A percentile compares a stretch with the other conserved stretches of the same genome.
phyloP scores from a whole-genome alignment of 2,329 filamentous ascomycete genomes.

The Stachybotrys echinatus region DNA sequence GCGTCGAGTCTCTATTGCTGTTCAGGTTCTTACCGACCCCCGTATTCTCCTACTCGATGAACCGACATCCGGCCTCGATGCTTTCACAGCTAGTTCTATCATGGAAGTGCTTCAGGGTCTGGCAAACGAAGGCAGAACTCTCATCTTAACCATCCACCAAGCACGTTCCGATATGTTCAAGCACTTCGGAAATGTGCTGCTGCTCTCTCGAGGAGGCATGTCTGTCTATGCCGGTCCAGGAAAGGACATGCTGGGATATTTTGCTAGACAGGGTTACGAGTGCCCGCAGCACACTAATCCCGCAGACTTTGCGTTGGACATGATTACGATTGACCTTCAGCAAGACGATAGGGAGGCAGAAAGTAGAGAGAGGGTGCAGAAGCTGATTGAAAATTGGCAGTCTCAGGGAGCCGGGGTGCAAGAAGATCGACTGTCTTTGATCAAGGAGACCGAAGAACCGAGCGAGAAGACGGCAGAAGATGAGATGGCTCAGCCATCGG shows the following conservation, averaged over 20 bases:
- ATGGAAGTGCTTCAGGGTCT: slow-evolving; percentile 67
- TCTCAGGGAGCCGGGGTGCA: slow-evolving; percentile 6
- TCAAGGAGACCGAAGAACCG: slow-evolving; percentile 21
- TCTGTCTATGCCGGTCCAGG: slow-evolving; percentile 64
- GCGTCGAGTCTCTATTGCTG: slow-evolving; percentile 69
- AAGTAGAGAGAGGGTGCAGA: slow-evolving; percentile 56
- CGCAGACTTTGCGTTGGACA: slow-evolving; percentile 71
- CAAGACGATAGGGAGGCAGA: slow-evolving; percentile 56
- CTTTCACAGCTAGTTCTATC: slow-evolving; percentile 72
- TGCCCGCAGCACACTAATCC: slow-evolving; percentile 70
- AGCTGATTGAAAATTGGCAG: slow-evolving; percentile 56
- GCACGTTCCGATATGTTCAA: slow-evolving; percentile 67
- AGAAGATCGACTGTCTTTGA: slow-evolving; percentile 15
- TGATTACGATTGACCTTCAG: slow-evolving; percentile 72
- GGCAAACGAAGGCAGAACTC: slow-evolving; percentile 66
- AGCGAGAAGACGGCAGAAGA: slow-evolving; percentile 7
- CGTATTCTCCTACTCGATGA: slow-evolving; percentile 70
- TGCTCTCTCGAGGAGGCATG: slow-evolving; percentile 64
- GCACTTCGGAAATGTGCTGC: slow-evolving; percentile 65
- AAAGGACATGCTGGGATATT: slow-evolving; percentile 59
- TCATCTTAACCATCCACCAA: slow-evolving; percentile 76
- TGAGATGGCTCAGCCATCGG: neutral
- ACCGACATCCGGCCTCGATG: slow-evolving; percentile 70
- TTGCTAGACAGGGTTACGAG: slow-evolving; percentile 51
- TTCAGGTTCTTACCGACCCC: slow-evolving; percentile 72